Base-by-base conservation (phyloP, 257 asterid species). In the Solanum bukasovii region DNA sequence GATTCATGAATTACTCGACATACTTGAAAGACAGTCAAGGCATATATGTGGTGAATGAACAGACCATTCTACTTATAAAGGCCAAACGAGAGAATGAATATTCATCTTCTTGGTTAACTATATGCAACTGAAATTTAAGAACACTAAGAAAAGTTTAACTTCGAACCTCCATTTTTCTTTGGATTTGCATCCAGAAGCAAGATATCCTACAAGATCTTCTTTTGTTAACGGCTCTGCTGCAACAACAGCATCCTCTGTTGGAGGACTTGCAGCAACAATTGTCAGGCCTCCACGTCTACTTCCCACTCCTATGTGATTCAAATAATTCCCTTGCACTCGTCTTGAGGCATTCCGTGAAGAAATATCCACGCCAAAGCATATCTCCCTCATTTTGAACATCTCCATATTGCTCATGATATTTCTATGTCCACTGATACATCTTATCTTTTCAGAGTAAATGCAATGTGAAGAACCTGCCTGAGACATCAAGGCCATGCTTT, bases 131-230 rank as follows among this genome's bases (percentile, higher is more conserved):
- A 87, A 89, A 87, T 85, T 75, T 59, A 33, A 5, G 88, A 85
- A 92, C 85, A 90, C 92, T 91, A 90, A 92, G 86, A 87, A 93
- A 88, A 91, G 93, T 88, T 89, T 92, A 92, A 93, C 91, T 87
- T 90, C 89, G 89, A 89, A 97, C 99, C 99, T 97, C 99, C 99
- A 96, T 13, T 97, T 93, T 84, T 95, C 97, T 95, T 97, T 95
- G 27, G 98, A 88, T 91, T 97, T 97, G 98, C 99, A 97, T 65
- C 99, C 99, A 63, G 99, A 96, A 91, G 96, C 96, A 88, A 97
- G 98, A 91, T 96, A 97, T 74, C 79, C 92, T 84, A 96, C 92
- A 23, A 97, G 99, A 90, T 97, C 98, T 86, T 94, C 93, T 91
- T 94, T 93, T 6, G 99, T 97, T 85, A 97, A 93, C 16, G 99